phyloP scores from a whole-genome alignment of 768 basidiomycete species.

The Leccinum subtestaceum region DNA sequence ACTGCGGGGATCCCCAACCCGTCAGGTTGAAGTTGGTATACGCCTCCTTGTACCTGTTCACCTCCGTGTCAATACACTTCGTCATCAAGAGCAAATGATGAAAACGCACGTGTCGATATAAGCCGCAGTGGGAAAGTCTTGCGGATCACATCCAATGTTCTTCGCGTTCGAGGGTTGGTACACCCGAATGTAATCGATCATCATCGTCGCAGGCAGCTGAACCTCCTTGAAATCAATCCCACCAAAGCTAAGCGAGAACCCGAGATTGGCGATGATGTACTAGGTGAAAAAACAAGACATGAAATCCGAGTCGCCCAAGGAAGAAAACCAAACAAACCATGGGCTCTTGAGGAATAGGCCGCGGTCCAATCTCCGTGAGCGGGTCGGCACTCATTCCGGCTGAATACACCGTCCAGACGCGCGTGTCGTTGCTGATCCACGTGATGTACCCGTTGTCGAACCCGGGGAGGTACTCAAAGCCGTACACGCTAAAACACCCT shows the following conservation, averaged over 20 bases:
- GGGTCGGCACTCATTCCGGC: constrained; percentile 50
- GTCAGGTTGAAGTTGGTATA: constrained; percentile 47
- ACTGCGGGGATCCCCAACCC: constrained; percentile 39
- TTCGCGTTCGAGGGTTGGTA: constrained; percentile 51
- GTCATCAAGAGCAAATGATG: not conserved
- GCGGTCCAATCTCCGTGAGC: constrained; percentile 47
- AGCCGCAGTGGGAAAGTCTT: constrained; percentile 63
- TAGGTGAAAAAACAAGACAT: constrained; percentile 20
- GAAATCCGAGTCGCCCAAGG: not conserved
- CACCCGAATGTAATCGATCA: constrained; percentile 80
- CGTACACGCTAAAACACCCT: constrained; percentile 47
- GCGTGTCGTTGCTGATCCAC: constrained; percentile 59
- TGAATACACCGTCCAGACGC: constrained; percentile 55
- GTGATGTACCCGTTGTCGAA: constrained; percentile 59
- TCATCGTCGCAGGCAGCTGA: constrained; percentile 58
- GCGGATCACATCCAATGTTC: constrained; percentile 69
- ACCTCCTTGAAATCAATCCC: constrained; percentile 57
- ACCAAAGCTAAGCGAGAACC: constrained; percentile 68
- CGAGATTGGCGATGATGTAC: constrained; percentile 72
- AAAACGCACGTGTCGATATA: constrained; percentile 69
- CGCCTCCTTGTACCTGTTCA: constrained; percentile 39
- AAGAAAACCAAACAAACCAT: constrained; percentile 40
- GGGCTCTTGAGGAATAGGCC: constrained; percentile 69
- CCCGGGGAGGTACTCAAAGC: constrained; percentile 52
- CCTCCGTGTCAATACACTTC: not conserved